Percentiles rank a stretch among this genome's conserved stretches.
These are phyloP conservation scores for Pleurotus pulmonarius DNA, from an alignment of 768 basidiomycete species.

Conservation along the genomic window DNA sequence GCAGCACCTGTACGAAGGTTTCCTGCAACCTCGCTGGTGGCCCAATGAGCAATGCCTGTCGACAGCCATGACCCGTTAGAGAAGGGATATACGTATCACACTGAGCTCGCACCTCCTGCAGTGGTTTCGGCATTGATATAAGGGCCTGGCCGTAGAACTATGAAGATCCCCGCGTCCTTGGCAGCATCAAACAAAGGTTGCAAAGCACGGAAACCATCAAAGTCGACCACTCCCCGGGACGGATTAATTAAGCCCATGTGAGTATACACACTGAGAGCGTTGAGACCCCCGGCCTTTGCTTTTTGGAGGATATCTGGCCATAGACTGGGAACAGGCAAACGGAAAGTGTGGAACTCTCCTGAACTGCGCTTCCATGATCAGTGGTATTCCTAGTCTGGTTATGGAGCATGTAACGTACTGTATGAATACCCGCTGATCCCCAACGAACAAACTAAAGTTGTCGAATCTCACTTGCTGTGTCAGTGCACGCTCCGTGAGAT, in stretches of 20 bases:
- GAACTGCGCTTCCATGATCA: slow-evolving; percentile 39
- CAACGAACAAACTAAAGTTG: slow-evolving; percentile 66
- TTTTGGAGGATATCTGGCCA: slow-evolving; percentile 86
- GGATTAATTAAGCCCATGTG: slow-evolving; percentile 82
- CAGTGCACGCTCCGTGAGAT: neutral
- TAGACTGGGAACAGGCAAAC: slow-evolving; percentile 72
- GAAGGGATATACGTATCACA: neutral
- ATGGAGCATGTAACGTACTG: slow-evolving; percentile 43
- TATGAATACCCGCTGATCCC: slow-evolving; percentile 70
- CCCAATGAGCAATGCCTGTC: slow-evolving; percentile 54
- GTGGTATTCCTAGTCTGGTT: neutral
- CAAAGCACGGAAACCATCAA: slow-evolving; percentile 65
- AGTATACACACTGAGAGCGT: slow-evolving; percentile 72
- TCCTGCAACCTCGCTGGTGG: slow-evolving; percentile 46
- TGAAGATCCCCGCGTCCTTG: slow-evolving; percentile 68
- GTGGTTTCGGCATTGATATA: slow-evolving; percentile 83
- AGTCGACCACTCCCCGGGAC: slow-evolving; percentile 69
- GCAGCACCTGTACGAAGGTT: slow-evolving; percentile 70
- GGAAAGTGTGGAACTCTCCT: slow-evolving; percentile 83
- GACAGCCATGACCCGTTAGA: neutral
- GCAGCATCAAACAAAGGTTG: slow-evolving; percentile 74
- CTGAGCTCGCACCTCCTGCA: slow-evolving; percentile 44
- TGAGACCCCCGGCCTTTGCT: slow-evolving; percentile 76
- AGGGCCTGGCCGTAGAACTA: slow-evolving; percentile 65
- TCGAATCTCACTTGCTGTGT: slow-evolving; percentile 46